These are phyloP conservation scores for Sclerotinia subarctica DNA, from an alignment of 2,329 filamentous ascomycete genomes.

Conservation along the genomic window DNA sequence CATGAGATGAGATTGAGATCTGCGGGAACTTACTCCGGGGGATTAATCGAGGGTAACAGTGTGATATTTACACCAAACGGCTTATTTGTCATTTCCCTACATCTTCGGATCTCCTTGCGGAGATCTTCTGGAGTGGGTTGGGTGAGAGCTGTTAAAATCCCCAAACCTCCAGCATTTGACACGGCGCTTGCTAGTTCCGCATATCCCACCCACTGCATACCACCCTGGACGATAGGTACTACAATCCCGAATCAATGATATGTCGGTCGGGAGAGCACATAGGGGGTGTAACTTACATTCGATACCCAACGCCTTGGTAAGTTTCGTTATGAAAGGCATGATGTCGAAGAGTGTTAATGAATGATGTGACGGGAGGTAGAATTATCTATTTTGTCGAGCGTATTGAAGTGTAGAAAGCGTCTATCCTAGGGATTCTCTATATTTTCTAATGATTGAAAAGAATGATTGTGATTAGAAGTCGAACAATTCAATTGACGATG, in stretches of 20 bases:
- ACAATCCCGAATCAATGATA: constrained; percentile 17
- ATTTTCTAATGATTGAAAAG: constrained; percentile 8
- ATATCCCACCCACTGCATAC: constrained; percentile 84
- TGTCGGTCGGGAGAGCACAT: neutral
- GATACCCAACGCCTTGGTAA: constrained; percentile 45
- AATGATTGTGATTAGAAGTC: constrained; percentile 7
- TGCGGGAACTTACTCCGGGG: constrained; percentile 58
- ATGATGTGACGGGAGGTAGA: neutral
- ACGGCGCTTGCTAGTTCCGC: constrained; percentile 75
- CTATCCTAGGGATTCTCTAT: constrained; percentile 23
- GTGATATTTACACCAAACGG: constrained; percentile 96
- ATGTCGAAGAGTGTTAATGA: constrained; percentile 17
- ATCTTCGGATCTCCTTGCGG: constrained; percentile 87
- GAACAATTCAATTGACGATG: neutral
- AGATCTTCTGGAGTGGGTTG: constrained; percentile 90
- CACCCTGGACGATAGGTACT: constrained; percentile 82
- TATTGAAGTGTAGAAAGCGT: constrained; percentile 7
- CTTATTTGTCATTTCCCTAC: constrained; percentile 71
- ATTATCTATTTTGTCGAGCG: neutral
- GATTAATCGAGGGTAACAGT: constrained; percentile 81
- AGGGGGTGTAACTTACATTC: constrained; percentile 31
- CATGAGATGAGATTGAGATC: constrained; percentile 8
- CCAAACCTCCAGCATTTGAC: constrained; percentile 77
- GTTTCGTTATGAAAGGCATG: constrained; percentile 43
- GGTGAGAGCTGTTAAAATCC: constrained; percentile 83